A percentile compares a stretch with the other conserved stretches of the same genome.
Conservation (phyloP, 169 alveolate species). For the Plasmodium ovale region DNA sequence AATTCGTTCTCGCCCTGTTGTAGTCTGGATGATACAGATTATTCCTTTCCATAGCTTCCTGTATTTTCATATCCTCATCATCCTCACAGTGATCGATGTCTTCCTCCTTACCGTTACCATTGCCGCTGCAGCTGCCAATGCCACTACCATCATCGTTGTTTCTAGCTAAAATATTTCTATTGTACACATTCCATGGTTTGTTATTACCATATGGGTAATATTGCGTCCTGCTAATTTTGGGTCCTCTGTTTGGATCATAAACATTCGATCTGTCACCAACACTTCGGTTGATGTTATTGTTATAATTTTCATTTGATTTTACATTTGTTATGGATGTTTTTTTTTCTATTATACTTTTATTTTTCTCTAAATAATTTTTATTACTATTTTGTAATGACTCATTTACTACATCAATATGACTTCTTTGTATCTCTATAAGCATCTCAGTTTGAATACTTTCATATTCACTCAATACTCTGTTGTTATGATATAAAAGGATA, state of each 20-base stretch:
- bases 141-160: no score
- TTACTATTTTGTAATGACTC: conserved; percentile 41
- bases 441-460: conserved; percentile 69
- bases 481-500: conserved; percentile 60
- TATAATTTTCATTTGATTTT: not conserved
- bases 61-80: conserved; percentile 73
- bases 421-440: conserved; percentile 64
- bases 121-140: no score
- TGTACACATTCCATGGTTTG: conserved; percentile 70
- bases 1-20: conserved; percentile 18
- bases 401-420: conserved; percentile 23
- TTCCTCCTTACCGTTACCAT: not conserved
- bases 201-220: not conserved
- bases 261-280: not conserved
- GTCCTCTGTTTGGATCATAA: conserved; percentile 1
- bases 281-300: not conserved
- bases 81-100: no score
- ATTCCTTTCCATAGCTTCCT: conserved; percentile 50
- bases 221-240: not conserved
- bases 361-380: conserved; percentile 34
- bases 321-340: not conserved
- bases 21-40: conserved; percentile 9
- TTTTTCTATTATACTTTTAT: conserved; percentile 24
- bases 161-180: no score
- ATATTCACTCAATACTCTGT: conserved; percentile 53